phyloP scores from a whole-genome alignment of 202 grass and related monocot genomes.

The Panicum virgatum region DNA sequence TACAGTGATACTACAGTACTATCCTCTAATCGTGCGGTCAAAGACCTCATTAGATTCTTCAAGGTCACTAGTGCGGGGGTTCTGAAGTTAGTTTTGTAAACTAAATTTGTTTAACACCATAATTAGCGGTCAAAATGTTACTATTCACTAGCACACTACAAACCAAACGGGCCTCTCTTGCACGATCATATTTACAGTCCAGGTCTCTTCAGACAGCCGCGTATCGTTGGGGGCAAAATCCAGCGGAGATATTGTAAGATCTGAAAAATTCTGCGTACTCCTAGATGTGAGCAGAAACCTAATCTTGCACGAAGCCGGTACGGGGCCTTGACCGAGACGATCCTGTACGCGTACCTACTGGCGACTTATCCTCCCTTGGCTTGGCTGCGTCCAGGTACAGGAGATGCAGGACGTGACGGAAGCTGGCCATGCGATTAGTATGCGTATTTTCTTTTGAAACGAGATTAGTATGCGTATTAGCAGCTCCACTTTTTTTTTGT shows the following conservation, averaged over 20 bases:
- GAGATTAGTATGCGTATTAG: too few species aligned
- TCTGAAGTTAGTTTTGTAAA: too few species aligned
- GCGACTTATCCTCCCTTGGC: background rate
- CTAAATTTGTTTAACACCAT: too few species aligned
- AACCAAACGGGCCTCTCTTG: too few species aligned
- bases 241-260: background rate
- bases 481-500: background rate
- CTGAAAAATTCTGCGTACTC: background rate
- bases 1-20: too few species aligned
- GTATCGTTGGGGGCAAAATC: background rate
- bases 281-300: slow-evolving; percentile 26
- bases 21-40: too few species aligned
- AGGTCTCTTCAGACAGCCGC: background rate
- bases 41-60: too few species aligned
- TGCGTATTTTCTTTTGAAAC: too few species aligned
- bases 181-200: background rate
- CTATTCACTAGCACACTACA: too few species aligned
- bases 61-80: too few species aligned
- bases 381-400: background rate
- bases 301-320: background rate
- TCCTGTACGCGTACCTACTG: too few species aligned
- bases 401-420: background rate
- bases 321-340: background rate
- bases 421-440: background rate
- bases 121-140: too few species aligned